Base-by-base conservation (phyloP, 495 filamentous ascomycete genomes). In the Jackrogersella minutella region DNA sequence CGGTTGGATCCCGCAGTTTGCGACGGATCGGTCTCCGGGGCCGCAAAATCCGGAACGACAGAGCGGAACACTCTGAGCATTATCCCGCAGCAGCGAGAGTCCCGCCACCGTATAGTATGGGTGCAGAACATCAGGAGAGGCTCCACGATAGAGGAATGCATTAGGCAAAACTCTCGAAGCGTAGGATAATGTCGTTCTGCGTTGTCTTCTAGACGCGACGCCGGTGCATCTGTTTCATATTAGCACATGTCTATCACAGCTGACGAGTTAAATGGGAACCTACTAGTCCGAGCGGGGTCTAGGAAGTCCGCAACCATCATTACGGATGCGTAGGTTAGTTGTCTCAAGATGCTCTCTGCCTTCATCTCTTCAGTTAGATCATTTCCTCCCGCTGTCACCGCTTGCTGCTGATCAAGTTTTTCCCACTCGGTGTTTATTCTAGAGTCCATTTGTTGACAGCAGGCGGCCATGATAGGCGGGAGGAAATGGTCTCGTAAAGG, bases 281-380 rank as follows among this genome's bases (percentile, higher is more conserved):
- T 81, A 82, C 86, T 79, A 5, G 74, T 73, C 59, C 81, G 82
- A 56, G 87, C 82, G 10, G 91, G 91, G 73, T 97, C 93, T 8
- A 97, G 82, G 54, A 98, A 84, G 57, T 90, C 90, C 21, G 93
- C 90, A 40, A 97, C 91, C 83, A 97, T 90, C 61, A 93, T 88
- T 10, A 97, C 92, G 5, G 94, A 91, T 33, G 92, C 91, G 73
- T 93, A 92, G 0, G 95, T 97, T 46, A 98, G 81, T 60, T 96
- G 92, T n/a, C 95, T 87, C 30, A 99, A 81, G 22, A 98, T 95
- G 75, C 94, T 97, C 73, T 99, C 95, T 16, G 91, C 89, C 77
- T 96, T 97, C 95, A 99, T 99, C 80, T 99, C 96, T 66, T 96
- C 91, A 1, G 90, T 89, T 33, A 99, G 80, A 40, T 88, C 87